A percentile compares a stretch with the other conserved stretches of the same genome.
phyloP scores from a whole-genome alignment of 768 basidiomycete species.

The Russula brevipes region DNA sequence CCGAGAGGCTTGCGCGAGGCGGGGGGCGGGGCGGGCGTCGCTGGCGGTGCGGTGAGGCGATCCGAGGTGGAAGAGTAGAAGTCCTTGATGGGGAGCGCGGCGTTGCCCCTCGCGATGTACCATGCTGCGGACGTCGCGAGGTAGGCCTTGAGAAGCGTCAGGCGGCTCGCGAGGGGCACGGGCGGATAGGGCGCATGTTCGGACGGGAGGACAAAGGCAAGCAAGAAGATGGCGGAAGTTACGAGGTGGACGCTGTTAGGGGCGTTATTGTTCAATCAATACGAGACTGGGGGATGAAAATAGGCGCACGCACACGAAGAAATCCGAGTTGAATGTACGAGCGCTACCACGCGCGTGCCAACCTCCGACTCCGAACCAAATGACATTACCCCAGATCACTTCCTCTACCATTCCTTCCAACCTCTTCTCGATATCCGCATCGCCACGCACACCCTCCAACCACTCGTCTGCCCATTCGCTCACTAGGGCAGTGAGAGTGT shows the following conservation, averaged over 20 bases:
- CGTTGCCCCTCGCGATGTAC: slow-evolving; percentile 56
- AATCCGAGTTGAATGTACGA: slow-evolving; percentile 47
- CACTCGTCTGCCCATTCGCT: slow-evolving; percentile 25
- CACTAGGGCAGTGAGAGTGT: slow-evolving; percentile 21
- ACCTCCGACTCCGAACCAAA: slow-evolving; percentile 56
- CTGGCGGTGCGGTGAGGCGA: slow-evolving; percentile 26
- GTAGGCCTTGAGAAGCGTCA: slow-evolving; percentile 51
- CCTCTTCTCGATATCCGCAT: slow-evolving; percentile 28
- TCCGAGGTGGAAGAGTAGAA: slow-evolving; percentile 39
- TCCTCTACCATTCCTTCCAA: slow-evolving; percentile 58
- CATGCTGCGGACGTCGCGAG: slow-evolving; percentile 47
- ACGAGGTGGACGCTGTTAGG: slow-evolving; percentile 53
- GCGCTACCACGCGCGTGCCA: slow-evolving; percentile 33
- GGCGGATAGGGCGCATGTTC: slow-evolving; percentile 20
- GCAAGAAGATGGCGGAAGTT: slow-evolving; percentile 59
- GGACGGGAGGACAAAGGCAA: slow-evolving; percentile 41
- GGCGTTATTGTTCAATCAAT: not conserved
- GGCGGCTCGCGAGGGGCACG: slow-evolving; percentile 39
- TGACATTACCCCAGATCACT: slow-evolving; percentile 46
- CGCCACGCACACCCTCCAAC: slow-evolving; percentile 10
- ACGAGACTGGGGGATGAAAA: not conserved
- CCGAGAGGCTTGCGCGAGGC: slow-evolving; percentile 9
- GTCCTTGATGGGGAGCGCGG: slow-evolving; percentile 42
- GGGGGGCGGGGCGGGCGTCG: slow-evolving; percentile 26
- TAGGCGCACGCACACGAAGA: slow-evolving; percentile 47